Evolutionary conservation across 371 early-diverging fungal genomes (phyloP).

Genomic region (Mycotypha africana): DNA sequence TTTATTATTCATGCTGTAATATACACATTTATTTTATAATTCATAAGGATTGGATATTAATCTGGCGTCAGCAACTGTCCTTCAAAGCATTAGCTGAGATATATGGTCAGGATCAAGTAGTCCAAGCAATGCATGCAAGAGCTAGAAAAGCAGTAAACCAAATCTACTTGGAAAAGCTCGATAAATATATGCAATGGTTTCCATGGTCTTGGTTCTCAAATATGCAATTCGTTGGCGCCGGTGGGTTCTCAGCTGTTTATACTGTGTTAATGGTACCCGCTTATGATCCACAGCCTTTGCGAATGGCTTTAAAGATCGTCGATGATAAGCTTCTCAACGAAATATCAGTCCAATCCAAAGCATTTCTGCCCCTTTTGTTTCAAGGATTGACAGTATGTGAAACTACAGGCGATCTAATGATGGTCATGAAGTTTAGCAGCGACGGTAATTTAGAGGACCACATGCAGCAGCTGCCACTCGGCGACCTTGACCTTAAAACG

Average conservation of each 20-base stretch:
- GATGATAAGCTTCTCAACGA: conserved; percentile 41
- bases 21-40: background rate
- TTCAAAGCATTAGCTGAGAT: conserved; percentile 25
- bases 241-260: conserved; percentile 41
- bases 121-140: conserved; percentile 24
- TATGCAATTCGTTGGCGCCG: conserved; percentile 40
- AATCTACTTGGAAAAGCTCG: conserved; percentile 27
- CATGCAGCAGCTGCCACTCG: conserved; percentile 36
- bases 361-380: conserved; percentile 38
- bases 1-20: background rate
- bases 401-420: conserved; percentile 45
- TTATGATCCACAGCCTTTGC: conserved; percentile 24
- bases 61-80: conserved; percentile 41
- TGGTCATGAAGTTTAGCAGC: conserved; percentile 44
- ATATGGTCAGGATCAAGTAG: conserved; percentile 30
- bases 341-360: conserved; percentile 37
- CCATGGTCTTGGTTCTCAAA: conserved; percentile 43
- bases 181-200: conserved; percentile 44
- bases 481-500: conserved; percentile 41
- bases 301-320: conserved; percentile 32
- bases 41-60: conserved; percentile 32
- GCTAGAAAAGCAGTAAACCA: conserved; percentile 33
- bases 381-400: conserved; percentile 45
- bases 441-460: conserved; percentile 46
- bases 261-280: conserved; percentile 23